These are phyloP conservation scores for Zasmidium angulare DNA, from an alignment of 2,329 filamentous ascomycete genomes.

Conservation along the genomic window DNA sequence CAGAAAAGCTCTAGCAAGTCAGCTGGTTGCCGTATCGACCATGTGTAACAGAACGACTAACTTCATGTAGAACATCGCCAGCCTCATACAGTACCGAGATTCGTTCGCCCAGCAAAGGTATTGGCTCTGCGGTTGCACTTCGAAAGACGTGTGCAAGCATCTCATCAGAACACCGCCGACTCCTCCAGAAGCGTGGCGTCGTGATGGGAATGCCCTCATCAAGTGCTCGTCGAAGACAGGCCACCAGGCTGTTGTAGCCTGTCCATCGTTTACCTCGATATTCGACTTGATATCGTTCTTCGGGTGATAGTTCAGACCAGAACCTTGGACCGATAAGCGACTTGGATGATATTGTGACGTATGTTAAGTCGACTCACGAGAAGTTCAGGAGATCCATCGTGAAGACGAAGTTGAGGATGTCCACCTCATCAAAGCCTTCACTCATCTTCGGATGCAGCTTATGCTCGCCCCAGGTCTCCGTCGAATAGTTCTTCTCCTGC, in stretches of 20 bases:
- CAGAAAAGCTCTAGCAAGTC: conserved; percentile 21
- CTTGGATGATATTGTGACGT: background rate
- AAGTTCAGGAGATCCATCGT: conserved; percentile 97
- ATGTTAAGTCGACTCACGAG: conserved; percentile 43
- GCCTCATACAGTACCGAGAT: conserved; percentile 80
- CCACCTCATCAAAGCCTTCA: conserved; percentile 32
- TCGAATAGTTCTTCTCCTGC: conserved; percentile 79
- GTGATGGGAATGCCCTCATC: conserved; percentile 93
- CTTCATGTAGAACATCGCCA: conserved; percentile 64
- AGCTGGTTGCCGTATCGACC: conserved; percentile 1
- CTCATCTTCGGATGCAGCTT: conserved; percentile 76
- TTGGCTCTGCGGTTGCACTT: conserved; percentile 80
- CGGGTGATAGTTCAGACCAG: conserved; percentile 73
- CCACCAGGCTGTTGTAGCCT: conserved; percentile 93
- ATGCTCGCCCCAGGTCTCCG: conserved; percentile 81
- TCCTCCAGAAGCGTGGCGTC: conserved; percentile 76
- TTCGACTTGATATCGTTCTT: conserved; percentile 76
- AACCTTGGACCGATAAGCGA: conserved; percentile 55
- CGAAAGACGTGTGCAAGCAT: conserved; percentile 76
- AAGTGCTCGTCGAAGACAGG: conserved; percentile 78
- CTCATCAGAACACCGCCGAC: conserved; percentile 64
- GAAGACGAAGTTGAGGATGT: conserved; percentile 80
- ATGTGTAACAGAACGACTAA: conserved; percentile 3
- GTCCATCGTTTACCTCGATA: conserved; percentile 84
- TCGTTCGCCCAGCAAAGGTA: conserved; percentile 78